Conservation (phyloP, 2,329 filamentous ascomycete genomes). For the Sphaerostilbella broomeana region DNA sequence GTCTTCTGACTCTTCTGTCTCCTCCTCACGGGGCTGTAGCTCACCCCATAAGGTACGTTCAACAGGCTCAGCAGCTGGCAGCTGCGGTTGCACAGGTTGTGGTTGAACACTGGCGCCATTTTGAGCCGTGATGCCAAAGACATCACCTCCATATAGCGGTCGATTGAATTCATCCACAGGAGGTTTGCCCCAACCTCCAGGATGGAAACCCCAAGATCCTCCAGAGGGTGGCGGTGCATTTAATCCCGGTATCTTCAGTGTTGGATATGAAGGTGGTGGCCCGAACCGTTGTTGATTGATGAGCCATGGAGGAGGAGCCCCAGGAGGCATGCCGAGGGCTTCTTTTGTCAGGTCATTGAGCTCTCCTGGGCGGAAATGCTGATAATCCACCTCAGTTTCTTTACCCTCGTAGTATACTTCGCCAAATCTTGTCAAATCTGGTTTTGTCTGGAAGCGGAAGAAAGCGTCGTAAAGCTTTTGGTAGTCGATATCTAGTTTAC, state of each 20-base stretch:
- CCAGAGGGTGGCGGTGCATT: conserved; percentile 89
- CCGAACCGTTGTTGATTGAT: conserved; percentile 95
- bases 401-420: conserved; percentile 99
- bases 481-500: conserved; percentile 96
- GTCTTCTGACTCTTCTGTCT: conserved; percentile 68
- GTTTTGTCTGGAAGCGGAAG: conserved; percentile 96
- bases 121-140: conserved; percentile 67
- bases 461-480: conserved; percentile 98
- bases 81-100: conserved; percentile 33
- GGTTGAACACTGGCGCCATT: conserved; percentile 31
- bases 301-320: conserved; percentile 91
- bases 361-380: conserved; percentile 84
- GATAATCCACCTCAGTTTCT: conserved; percentile 91
- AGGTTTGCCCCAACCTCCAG: conserved; percentile 92
- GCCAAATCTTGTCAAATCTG: conserved; percentile 84
- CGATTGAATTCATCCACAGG: conserved; percentile 90
- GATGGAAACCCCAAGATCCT: conserved; percentile 89
- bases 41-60: conserved; percentile 91
- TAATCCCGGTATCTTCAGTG: conserved; percentile 87
- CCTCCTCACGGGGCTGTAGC: conserved; percentile 71
- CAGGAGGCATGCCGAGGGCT: conserved; percentile 86
- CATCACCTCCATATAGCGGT: conserved; percentile 87
- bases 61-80: conserved; percentile 62
- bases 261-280: conserved; percentile 88
- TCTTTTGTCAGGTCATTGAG: conserved; percentile 84